Evolutionary conservation across 176 grass and related monocot species (phyloP), one percentile per base, ranked within the genome.

Genomic region (Otatea glauca): DNA sequence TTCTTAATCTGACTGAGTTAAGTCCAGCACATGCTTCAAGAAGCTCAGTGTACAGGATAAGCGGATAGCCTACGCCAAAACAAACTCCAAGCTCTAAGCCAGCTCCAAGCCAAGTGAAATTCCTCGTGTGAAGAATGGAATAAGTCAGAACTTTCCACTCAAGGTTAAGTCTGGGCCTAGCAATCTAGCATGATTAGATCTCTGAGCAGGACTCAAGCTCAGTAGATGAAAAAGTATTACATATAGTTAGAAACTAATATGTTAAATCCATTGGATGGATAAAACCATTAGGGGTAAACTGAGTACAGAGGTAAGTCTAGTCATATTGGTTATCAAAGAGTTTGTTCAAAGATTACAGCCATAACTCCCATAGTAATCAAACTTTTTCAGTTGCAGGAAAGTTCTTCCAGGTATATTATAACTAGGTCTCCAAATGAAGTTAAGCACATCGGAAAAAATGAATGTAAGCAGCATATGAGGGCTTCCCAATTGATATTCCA

Each of bases 51-150:
- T 80, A 61, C 69, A 75, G 64, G 7, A 60, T 82, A 72, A 47
- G 68, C 42, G 39, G 10, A 62, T 41, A 74, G 15, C 14, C 56
- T 61, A 80, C 13, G 49, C 60, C 53, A 70, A 70, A 83, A 70
- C n/a, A 62, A 84, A 84, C 7, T 85, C 29, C 16, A 44, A 70
- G 65, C 8, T 56, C 42, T 59, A 37, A 44, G 23, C 34, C 48
- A 87, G 21, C 70, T 87, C 18, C 73, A 71, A 77, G 43, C n/a
- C 47, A 78, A 60, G 18, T 85, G 77, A 12, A 85, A 63, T 79
- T 72, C 29, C 56, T 79, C 29, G 18, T 21, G 59, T 62, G 55
- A 74, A 64, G 44, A 65, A 53, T 20, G 17, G 15, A 55, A 72
- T 38, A 55, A 50, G 15, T 32, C 49, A 49, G 43, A 72, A 71